Conservation (phyloP, 805 yeast species). For the Yarrowia alimentaria region DNA sequence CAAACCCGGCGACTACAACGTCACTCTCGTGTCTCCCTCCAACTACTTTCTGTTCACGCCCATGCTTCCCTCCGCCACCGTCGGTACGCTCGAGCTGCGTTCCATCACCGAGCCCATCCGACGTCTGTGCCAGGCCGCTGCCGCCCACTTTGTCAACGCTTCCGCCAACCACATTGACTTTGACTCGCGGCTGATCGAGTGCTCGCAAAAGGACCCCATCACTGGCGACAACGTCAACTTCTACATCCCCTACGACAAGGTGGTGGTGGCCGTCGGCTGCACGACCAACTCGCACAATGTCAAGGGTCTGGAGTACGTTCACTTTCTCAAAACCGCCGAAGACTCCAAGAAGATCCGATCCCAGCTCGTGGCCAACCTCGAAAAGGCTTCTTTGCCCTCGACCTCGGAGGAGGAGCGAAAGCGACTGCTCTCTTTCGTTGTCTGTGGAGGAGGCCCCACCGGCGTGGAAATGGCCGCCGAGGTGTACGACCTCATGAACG, state of each 20-base stretch:
- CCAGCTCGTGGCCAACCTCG: slow-evolving; percentile 55
- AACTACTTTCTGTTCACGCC: slow-evolving; percentile 71
- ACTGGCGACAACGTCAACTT: slow-evolving; percentile 47
- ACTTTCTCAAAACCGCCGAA: slow-evolving; percentile 62
- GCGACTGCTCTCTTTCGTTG: slow-evolving; percentile 58
- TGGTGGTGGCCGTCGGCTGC: slow-evolving; percentile 68
- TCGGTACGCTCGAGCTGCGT: slow-evolving; percentile 65
- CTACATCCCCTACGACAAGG: slow-evolving; percentile 69
- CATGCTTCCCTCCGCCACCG: slow-evolving; percentile 66
- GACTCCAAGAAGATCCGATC: slow-evolving; percentile 59
- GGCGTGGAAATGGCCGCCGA: slow-evolving; percentile 76
- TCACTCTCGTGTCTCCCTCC: slow-evolving; percentile 65
- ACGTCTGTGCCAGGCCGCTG: slow-evolving; percentile 50
- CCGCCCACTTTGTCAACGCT: slow-evolving; percentile 64
- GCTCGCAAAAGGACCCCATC: slow-evolving; percentile 46
- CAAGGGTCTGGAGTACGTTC: slow-evolving; percentile 60
- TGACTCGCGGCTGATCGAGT: slow-evolving; percentile 57
- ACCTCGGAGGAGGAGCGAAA: slow-evolving; percentile 63
- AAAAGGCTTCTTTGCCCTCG: slow-evolving; percentile 63
- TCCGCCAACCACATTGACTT: slow-evolving; percentile 59
- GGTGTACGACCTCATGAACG: slow-evolving; percentile 62
- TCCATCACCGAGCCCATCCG: slow-evolving; percentile 65
- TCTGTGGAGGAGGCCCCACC: slow-evolving; percentile 76
- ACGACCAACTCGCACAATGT: slow-evolving; percentile 69
- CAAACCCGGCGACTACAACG: slow-evolving; percentile 56